Conservation (phyloP, 2,329 filamentous ascomycete genomes). For the Raffaelea arxii region DNA sequence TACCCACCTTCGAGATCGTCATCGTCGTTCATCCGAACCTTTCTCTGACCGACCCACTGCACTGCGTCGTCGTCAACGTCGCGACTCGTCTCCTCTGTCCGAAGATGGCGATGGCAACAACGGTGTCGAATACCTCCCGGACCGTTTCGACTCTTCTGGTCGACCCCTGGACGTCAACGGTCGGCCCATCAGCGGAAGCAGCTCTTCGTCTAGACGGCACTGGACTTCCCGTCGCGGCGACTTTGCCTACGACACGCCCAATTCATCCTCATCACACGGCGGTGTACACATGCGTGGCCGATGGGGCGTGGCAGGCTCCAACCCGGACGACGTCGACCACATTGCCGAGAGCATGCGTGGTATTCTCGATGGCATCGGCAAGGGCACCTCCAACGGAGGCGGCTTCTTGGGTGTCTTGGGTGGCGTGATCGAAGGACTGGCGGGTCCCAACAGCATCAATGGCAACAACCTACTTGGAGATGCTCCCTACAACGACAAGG, state of each 20-base stretch:
- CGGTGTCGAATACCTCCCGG: conserved; percentile 33
- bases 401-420: conserved; percentile 18
- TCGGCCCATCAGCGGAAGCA: background rate
- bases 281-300: conserved; percentile 28
- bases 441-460: conserved; percentile 4
- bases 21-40: conserved; percentile 25
- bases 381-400: conserved; percentile 11
- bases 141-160: conserved; percentile 36
- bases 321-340: conserved; percentile 29
- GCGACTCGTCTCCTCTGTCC: conserved; percentile 16
- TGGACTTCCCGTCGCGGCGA: conserved; percentile 30
- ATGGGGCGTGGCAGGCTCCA: conserved; percentile 36
- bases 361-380: conserved; percentile 20
- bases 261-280: conserved; percentile 10
- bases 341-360: conserved; percentile 17
- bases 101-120: conserved; percentile 25
- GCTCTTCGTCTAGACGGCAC: conserved; percentile 1
- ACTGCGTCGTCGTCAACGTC: conserved; percentile 14
- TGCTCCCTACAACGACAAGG: background rate
- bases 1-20: conserved; percentile 2
- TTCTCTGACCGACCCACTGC: conserved; percentile 21
- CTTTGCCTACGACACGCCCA: conserved; percentile 27
- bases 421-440: conserved; percentile 15
- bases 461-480: conserved; percentile 1
- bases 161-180: conserved; percentile 24